These are phyloP conservation scores for Colletotrichum cordylinicola DNA, from an alignment of 2,329 filamentous ascomycete genomes.

Conservation along the genomic window DNA sequence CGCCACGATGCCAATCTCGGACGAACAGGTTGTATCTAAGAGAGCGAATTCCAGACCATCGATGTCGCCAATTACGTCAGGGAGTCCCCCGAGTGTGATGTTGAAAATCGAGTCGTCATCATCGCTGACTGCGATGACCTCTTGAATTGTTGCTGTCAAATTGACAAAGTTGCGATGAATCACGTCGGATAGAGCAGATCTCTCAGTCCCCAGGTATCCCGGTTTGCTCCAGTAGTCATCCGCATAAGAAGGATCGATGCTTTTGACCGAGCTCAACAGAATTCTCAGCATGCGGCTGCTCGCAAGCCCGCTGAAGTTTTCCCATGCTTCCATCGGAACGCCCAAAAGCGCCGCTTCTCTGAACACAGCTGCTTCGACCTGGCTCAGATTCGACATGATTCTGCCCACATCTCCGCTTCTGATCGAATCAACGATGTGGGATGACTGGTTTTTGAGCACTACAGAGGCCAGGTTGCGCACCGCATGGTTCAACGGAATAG, in stretches of 20 bases:
- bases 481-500: constrained; percentile 19
- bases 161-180: background rate
- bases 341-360: constrained; percentile 5
- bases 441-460: background rate
- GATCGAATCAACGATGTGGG: constrained; percentile 5
- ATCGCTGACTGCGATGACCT: background rate
- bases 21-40: background rate
- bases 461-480: constrained; percentile 10
- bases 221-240: constrained; percentile 24
- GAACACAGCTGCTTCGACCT: background rate
- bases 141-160: background rate
- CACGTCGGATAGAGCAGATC: background rate
- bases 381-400: background rate
- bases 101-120: background rate
- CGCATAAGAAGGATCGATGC: constrained; percentile 16
- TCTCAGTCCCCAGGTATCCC: constrained; percentile 20
- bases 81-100: background rate
- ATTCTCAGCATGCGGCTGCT: background rate
- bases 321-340: constrained; percentile 1
- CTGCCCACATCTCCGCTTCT: background rate
- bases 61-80: accelerated
- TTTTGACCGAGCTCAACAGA: background rate
- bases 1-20: background rate
- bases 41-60: background rate
- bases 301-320: constrained; percentile 5